These are phyloP conservation scores for Colletotrichum higginsianum DNA, from an alignment of 2,329 filamentous ascomycete species.

Conservation along the genomic window DNA sequence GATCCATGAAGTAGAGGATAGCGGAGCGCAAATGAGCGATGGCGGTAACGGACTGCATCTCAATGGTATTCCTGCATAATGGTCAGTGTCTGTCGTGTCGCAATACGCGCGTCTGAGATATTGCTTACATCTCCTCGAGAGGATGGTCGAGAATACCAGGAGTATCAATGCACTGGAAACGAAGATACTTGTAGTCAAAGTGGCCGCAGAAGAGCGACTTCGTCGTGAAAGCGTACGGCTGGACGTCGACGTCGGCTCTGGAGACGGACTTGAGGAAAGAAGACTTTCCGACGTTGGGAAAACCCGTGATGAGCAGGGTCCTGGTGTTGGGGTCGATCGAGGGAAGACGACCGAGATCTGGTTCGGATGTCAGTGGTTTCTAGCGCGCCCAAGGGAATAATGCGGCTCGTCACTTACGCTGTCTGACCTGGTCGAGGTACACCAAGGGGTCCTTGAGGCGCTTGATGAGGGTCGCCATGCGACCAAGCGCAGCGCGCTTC, in stretches of 20 bases:
- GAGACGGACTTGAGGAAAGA: constrained; percentile 81
- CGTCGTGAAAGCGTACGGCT: constrained; percentile 98
- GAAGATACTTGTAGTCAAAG: constrained; percentile 95
- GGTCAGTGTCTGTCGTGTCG: background rate
- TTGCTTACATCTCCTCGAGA: constrained; percentile 81
- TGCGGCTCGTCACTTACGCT: constrained; percentile 49
- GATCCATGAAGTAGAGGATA: constrained; percentile 98
- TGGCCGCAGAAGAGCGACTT: constrained; percentile 98
- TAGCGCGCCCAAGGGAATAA: background rate
- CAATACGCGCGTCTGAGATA: background rate
- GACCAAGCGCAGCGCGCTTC: constrained; percentile 94
- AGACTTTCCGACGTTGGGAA: constrained; percentile 98
- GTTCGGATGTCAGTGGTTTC: background rate
- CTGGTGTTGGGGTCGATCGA: constrained; percentile 98
- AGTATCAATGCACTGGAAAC: constrained; percentile 95
- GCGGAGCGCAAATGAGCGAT: constrained; percentile 97
- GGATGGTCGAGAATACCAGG: constrained; percentile 98
- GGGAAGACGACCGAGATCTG: constrained; percentile 94
- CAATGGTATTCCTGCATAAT: constrained; percentile 85
- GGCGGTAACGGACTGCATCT: constrained; percentile 98
- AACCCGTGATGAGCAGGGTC: constrained; percentile 95
- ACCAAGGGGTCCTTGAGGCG: constrained; percentile 88
- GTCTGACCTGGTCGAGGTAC: constrained; percentile 62
- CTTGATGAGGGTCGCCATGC: constrained; percentile 98
- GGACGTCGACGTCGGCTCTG: constrained; percentile 60